These are phyloP conservation scores for Boletus vermiculosoides DNA, from an alignment of 768 basidiomycete species.

Conservation along the genomic window DNA sequence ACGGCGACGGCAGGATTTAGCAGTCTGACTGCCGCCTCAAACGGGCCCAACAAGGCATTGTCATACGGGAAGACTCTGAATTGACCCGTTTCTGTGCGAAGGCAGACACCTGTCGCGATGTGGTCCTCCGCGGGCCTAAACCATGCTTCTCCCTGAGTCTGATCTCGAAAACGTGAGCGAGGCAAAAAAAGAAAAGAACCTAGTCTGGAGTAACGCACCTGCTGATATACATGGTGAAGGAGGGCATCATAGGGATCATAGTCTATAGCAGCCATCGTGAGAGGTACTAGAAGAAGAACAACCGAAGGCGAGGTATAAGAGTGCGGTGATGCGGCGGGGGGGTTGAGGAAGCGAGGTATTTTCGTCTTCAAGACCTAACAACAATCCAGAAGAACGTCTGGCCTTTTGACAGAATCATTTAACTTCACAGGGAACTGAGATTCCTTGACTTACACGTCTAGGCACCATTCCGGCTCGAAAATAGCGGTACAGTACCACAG, in stretches of 20 bases:
- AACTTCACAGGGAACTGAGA: background rate
- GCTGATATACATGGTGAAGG: conserved; percentile 75
- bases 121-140: conserved; percentile 81
- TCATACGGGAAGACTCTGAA: conserved; percentile 86
- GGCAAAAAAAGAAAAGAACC: background rate
- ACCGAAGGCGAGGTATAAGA: conserved; percentile 13
- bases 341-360: background rate
- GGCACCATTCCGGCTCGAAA: conserved; percentile 1
- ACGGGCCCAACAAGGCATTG: conserved; percentile 69
- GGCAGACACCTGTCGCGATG: conserved; percentile 72
- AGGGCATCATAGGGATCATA: conserved; percentile 81
- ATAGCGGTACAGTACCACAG: background rate
- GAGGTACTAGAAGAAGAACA: background rate
- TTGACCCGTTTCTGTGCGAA: conserved; percentile 62
- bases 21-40: conserved; percentile 69
- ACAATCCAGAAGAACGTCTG: background rate
- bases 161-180: conserved; percentile 20
- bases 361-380: background rate
- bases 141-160: conserved; percentile 84
- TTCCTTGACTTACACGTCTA: background rate
- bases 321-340: background rate
- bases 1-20: conserved; percentile 85
- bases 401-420: background rate
- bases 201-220: conserved; percentile 40
- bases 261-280: conserved; percentile 46